Percentiles rank a stretch among this genome's conserved stretches.
Conservation (phyloP, 139 green algal species). For the Chlamydomonas eustigma region DNA sequence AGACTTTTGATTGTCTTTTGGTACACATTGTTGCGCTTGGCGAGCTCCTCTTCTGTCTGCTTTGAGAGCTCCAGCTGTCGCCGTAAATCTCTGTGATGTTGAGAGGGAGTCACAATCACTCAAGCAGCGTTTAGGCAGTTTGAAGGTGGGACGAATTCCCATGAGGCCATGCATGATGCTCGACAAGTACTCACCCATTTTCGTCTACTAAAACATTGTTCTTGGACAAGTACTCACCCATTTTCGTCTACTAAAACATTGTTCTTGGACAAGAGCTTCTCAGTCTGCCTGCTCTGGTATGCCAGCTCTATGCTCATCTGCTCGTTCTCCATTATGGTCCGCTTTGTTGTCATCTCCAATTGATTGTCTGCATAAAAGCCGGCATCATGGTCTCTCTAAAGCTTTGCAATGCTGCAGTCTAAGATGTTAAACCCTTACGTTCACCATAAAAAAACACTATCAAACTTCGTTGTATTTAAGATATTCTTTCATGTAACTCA, state of each 20-base stretch:
- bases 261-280: conserved; percentile 59
- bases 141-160: background rate
- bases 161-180: too few species aligned
- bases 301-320: conserved; percentile 69
- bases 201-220: conserved; percentile 27
- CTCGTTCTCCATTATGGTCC: conserved; percentile 82
- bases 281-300: conserved; percentile 58
- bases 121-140: too few species aligned
- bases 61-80: conserved; percentile 50
- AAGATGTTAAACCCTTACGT: too few species aligned
- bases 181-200: conserved; percentile 17
- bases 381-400: too few species aligned
- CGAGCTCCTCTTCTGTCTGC: conserved; percentile 68
- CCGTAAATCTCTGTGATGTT: conserved; percentile 38
- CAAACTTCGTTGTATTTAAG: too few species aligned
- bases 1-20: conserved; percentile 48
- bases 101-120: background rate
- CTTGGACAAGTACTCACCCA: conserved; percentile 1
- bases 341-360: conserved; percentile 79
- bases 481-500: too few species aligned
- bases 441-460: too few species aligned
- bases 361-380: conserved; percentile 76
- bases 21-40: conserved; percentile 51
- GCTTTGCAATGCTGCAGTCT: too few species aligned
- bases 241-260: conserved; percentile 31